Base-by-base conservation (phyloP, 2,329 filamentous ascomycete genomes). In the Xylariaceae sp. region DNA sequence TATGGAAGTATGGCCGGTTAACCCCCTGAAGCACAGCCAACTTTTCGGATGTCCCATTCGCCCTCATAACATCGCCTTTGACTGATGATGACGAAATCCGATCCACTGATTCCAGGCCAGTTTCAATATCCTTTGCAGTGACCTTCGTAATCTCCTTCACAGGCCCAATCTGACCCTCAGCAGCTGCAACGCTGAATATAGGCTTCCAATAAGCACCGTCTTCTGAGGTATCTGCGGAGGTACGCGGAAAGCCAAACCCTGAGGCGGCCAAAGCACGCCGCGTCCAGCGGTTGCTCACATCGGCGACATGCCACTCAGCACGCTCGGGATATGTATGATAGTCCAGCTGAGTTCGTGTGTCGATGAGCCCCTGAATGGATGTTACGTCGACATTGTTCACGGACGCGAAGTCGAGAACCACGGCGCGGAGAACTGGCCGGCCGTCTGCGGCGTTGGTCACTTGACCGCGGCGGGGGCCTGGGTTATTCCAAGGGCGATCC, bases 341-440 rank as follows among this genome's bases (percentile, higher is more conserved):
- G 57, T 82, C 80, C 6, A 85, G 72, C 53, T 79, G 76, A 56
- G 79, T 78, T 32, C 81, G 77, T 5, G 81, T 73, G 63, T 84
- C 81, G 33, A 82, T 77, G 18, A 85, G 68, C 2, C 74, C 73
- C 62, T 84, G 81, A 0, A 82, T 72, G 4, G 77, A 76, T 1
- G 81, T 84, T 6, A 82, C 77, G 58, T 85, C 82, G 35, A 84
- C 72, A 39, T 78, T 74, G 63, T 82, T 81, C 39, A 83, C 78
- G 2, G 78, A 74, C 1, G 80, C 76, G 60, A 81, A 82, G 67
- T 84, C 82, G 2, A 84, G 72, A 16, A 84, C 71, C 18, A 85
- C 63, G n/a, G 81, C 80, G 47, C 76, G 70, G n/a, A 79, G 70
- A 8, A 71, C 57, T 3, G 76, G 75, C 5, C 70, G 64, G 30